phyloP scores from a whole-genome alignment of 495 filamentous ascomycete genomes.

The Achaetomiella virescens region DNA sequence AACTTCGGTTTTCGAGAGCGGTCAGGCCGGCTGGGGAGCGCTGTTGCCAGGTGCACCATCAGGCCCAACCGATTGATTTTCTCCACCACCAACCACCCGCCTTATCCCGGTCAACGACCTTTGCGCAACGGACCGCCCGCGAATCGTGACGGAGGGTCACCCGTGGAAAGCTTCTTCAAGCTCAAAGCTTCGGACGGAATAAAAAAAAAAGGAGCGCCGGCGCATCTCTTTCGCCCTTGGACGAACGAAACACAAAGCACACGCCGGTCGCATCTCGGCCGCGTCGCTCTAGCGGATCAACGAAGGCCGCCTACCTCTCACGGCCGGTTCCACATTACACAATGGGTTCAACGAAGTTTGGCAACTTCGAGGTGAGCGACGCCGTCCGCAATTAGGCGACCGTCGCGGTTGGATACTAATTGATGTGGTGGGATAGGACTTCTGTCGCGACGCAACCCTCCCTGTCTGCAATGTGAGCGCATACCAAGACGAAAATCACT shows the following conservation, averaged over 20 bases:
- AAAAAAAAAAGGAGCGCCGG: neutral
- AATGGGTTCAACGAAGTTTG: slow-evolving; percentile 70
- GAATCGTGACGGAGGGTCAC: neutral
- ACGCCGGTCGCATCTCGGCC: slow-evolving; percentile 2
- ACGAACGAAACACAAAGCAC: neutral
- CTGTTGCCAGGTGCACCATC: neutral
- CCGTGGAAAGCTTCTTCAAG: neutral
- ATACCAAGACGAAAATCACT: neutral
- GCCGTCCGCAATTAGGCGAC: neutral
- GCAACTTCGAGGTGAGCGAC: slow-evolving; percentile 77
- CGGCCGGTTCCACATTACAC: slow-evolving; percentile 25
- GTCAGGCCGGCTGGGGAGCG: neutral
- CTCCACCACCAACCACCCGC: slow-evolving; percentile 9
- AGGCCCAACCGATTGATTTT: neutral
- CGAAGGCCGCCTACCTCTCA: neutral
- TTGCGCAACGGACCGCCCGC: neutral
- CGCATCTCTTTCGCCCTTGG: neutral
- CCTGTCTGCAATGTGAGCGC: slow-evolving; percentile 91
- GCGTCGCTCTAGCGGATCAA: slow-evolving; percentile 2
- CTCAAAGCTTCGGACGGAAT: neutral
- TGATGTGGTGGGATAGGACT: slow-evolving; percentile 51
- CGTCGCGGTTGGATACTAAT: slow-evolving; percentile 17
- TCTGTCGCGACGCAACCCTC: slow-evolving; percentile 93
- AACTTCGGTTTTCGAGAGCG: neutral
- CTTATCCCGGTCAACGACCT: neutral